phyloP scores from a whole-genome alignment of 768 basidiomycete genomes.

The Lactarius deliciosus region DNA sequence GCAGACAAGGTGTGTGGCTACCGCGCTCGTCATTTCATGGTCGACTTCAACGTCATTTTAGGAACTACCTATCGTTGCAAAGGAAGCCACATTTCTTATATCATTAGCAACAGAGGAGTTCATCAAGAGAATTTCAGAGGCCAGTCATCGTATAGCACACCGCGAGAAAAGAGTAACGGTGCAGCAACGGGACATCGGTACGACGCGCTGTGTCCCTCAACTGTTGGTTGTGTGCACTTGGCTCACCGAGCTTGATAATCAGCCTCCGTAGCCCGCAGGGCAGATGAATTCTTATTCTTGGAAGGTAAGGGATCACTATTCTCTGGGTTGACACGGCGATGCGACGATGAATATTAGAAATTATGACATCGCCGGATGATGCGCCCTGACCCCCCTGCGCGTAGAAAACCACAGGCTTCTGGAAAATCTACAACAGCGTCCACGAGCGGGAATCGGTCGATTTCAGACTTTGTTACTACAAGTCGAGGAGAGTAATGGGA shows the following conservation, averaged over 20 bases:
- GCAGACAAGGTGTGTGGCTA: conserved; percentile 66
- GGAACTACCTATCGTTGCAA: conserved; percentile 76
- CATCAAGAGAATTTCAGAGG: conserved; percentile 69
- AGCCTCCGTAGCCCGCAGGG: conserved; percentile 64
- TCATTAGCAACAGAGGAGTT: conserved; percentile 88
- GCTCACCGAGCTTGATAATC: background rate
- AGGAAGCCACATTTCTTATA: conserved; percentile 77
- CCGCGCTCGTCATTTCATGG: background rate
- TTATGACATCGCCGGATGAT: conserved; percentile 52
- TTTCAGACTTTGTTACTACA: conserved; percentile 54
- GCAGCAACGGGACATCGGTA: conserved; percentile 79
- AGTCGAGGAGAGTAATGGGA: conserved; percentile 25
- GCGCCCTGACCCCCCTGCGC: conserved; percentile 42
- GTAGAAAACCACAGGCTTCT: conserved; percentile 43
- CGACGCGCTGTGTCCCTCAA: conserved; percentile 30
- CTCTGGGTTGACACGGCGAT: background rate
- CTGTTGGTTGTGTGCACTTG: background rate
- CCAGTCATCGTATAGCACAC: conserved; percentile 67
- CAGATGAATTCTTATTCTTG: conserved; percentile 76
- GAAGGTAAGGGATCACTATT: conserved; percentile 51
- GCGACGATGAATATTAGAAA: conserved; percentile 42
- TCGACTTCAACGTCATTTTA: conserved; percentile 33
- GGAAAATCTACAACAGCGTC: conserved; percentile 27
- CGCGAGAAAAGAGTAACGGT: conserved; percentile 72
- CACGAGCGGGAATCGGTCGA: conserved; percentile 36